Percentiles rank a stretch among this genome's conserved stretches.
Evolutionary conservation across 2,329 filamentous ascomycete genomes (phyloP).

Genomic region (Ophiocordyceps unilateralis): DNA sequence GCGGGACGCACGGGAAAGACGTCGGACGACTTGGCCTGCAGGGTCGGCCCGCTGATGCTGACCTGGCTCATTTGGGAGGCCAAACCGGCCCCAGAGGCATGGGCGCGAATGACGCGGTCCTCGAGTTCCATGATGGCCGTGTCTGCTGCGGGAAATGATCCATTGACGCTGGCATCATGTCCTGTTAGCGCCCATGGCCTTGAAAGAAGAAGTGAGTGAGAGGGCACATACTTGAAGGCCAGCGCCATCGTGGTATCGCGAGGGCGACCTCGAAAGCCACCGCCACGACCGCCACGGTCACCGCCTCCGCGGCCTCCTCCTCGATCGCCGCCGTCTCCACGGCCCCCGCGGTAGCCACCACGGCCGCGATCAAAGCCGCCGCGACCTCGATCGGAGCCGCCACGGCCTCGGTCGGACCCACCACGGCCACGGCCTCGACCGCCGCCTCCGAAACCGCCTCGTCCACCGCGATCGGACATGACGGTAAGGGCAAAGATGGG

Average conservation of each 20-base stretch:
- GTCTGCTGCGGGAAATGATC: conserved; percentile 8
- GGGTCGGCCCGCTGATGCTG: conserved; percentile 6
- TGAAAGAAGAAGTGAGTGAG: not conserved
- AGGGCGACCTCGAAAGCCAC: not conserved
- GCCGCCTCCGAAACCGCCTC: conserved; percentile 6
- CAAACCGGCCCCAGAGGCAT: conserved; percentile 12
- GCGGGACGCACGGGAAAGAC: conserved; percentile 29
- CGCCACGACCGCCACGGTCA: not conserved
- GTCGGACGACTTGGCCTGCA: conserved; percentile 4
- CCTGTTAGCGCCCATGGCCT: not conserved
- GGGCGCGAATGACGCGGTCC: conserved; percentile 17
- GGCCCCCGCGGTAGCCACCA: not conserved
- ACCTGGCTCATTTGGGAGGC: conserved; percentile 19
- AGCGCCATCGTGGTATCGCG: not conserved
- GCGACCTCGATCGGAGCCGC: conserved; percentile 2
- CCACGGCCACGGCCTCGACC: conserved; percentile 2
- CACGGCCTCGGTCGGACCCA: conserved; percentile 5
- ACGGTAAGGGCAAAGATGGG: not conserved
- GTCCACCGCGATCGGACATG: conserved; percentile 13
- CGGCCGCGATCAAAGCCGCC: conserved; percentile 4
- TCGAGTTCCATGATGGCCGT: conserved; percentile 18
- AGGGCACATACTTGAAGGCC: not conserved
- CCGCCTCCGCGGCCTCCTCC: conserved; percentile 7
- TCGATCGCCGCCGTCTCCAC: not conserved
- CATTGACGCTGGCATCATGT: conserved; percentile 7